Conservation (phyloP, 768 basidiomycete species). For the Termitomyces sp. region DNA sequence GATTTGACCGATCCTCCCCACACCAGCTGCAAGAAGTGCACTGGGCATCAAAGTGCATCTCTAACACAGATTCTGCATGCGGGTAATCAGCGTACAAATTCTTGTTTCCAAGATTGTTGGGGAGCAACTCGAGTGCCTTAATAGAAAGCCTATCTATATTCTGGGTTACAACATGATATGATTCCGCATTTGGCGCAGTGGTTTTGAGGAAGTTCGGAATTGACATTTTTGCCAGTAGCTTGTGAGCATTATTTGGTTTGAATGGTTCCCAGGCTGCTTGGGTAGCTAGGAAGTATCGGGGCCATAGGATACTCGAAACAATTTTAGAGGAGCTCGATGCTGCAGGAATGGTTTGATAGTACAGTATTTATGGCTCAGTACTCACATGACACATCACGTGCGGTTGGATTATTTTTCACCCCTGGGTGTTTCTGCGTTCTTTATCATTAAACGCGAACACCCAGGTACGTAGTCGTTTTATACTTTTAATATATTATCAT, state of each 20-base stretch:
- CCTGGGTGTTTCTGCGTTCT: no score
- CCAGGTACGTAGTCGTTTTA: no score
- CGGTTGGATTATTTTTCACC: no score
- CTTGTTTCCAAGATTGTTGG: background rate
- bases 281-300: no score
- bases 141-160: conserved; percentile 43
- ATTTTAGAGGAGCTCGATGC: no score
- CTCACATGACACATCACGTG: no score
- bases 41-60: conserved; percentile 1
- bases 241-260: conserved; percentile 53
- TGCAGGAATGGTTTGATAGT: no score
- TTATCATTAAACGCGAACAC: no score
- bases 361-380: no score
- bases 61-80: background rate
- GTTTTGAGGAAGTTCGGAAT: conserved; percentile 27
- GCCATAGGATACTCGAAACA: no score
- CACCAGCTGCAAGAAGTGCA: background rate
- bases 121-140: background rate
- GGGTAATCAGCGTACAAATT: background rate
- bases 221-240: conserved; percentile 40
- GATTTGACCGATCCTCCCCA: background rate
- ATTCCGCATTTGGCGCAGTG: conserved; percentile 32
- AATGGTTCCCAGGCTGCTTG: no score
- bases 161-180: conserved; percentile 51
- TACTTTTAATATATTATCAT: no score